Evolutionary conservation across 179 eudicot genomes (phyloP).

Genomic region (Spergularia azorica): DNA sequence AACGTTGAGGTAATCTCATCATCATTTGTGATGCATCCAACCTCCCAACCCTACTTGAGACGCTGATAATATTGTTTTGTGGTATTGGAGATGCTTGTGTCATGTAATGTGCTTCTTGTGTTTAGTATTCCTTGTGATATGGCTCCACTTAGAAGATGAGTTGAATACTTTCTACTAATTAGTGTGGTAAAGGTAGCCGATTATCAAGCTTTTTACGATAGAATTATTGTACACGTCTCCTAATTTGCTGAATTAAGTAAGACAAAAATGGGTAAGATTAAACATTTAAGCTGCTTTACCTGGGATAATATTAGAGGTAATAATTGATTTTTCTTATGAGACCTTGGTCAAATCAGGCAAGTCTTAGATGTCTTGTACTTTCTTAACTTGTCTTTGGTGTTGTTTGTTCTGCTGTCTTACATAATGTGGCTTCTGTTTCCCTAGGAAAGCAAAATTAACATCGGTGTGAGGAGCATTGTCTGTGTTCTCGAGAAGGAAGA

Average conservation of each 20-base stretch:
- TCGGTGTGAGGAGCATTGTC: slow-evolving; percentile 66
- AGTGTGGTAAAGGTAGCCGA: not conserved
- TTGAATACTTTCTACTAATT: no score
- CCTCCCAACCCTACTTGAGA: no score
- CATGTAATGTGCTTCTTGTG: not conserved
- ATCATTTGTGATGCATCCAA: not conserved
- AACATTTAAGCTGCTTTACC: not conserved
- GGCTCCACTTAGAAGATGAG: no score
- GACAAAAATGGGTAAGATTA: no score
- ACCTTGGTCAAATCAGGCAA: not conserved
- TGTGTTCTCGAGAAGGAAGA: slow-evolving; percentile 83
- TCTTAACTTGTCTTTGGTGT: not conserved
- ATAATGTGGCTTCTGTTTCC: not conserved
- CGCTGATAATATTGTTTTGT: no score
- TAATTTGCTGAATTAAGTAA: not conserved
- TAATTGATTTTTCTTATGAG: no score
- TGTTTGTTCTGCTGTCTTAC: not conserved
- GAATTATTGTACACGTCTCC: not conserved
- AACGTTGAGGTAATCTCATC: slow-evolving; percentile 65
- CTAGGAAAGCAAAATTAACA: slow-evolving; percentile 84
- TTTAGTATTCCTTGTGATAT: not conserved
- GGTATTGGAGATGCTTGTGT: not conserved
- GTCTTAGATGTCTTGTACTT: not conserved
- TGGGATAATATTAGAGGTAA: not conserved
- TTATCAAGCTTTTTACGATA: not conserved